Conservation (phyloP, 2,329 filamentous ascomycete genomes). For the Exophiala lecanii-corni region DNA sequence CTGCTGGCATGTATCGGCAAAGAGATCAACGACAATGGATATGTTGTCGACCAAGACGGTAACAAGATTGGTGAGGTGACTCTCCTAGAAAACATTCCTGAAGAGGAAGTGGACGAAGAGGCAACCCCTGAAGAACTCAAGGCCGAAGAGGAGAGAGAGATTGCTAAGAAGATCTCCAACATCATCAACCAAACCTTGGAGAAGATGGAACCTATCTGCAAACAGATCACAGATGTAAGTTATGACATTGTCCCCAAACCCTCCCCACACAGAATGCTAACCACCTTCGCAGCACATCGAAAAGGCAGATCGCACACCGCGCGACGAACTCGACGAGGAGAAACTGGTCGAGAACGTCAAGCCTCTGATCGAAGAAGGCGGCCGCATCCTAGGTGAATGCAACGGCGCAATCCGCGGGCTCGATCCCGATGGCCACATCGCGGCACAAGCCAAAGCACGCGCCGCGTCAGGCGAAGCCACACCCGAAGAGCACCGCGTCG, state of each 20-base stretch:
- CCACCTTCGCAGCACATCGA: constrained; percentile 61
- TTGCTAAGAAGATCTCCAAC: constrained; percentile 69
- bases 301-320: constrained; percentile 70
- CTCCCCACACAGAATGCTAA: constrained; percentile 30
- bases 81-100: constrained; percentile 55
- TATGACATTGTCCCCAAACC: constrained; percentile 16
- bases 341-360: constrained; percentile 79
- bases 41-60: constrained; percentile 55
- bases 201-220: constrained; percentile 77
- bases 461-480: constrained; percentile 69
- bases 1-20: constrained; percentile 39
- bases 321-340: constrained; percentile 87
- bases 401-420: constrained; percentile 83
- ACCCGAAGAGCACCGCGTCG: constrained; percentile 78
- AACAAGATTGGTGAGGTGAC: constrained; percentile 62
- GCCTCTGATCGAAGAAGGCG: constrained; percentile 82
- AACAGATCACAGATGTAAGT: constrained; percentile 73
- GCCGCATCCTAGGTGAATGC: constrained; percentile 75
- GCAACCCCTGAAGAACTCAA: constrained; percentile 42
- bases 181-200: constrained; percentile 77
- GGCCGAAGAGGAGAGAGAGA: constrained; percentile 65
- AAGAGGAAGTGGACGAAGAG: constrained; percentile 40
- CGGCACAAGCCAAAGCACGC: constrained; percentile 78
- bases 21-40: constrained; percentile 46
- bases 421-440: constrained; percentile 82